Conservation (phyloP, 441 rosid species). For the Kokia cookei region DNA sequence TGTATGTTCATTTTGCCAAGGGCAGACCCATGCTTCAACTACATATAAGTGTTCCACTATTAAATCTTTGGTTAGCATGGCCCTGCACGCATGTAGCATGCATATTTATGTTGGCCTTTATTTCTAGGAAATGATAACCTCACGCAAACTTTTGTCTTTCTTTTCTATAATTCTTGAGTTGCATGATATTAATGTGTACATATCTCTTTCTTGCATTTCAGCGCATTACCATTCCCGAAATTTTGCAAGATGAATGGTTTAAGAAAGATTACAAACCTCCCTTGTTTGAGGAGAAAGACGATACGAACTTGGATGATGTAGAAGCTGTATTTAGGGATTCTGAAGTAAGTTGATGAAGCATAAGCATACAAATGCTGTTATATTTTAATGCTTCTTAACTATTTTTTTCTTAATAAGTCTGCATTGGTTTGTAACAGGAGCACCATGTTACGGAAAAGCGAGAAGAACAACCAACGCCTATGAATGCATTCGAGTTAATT, state of each 20-base stretch:
- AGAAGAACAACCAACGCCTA: slow-evolving; percentile 71
- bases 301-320: slow-evolving; percentile 76
- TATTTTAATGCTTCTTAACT: neutral
- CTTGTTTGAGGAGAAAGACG: slow-evolving; percentile 66
- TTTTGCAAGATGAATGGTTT: slow-evolving; percentile 91
- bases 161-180: neutral
- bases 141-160: neutral
- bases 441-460: slow-evolving; percentile 84
- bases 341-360: slow-evolving; percentile 40
- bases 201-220: slow-evolving; percentile 25
- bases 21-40: neutral
- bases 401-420: slow-evolving; percentile 9
- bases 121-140: neutral
- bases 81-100: neutral
- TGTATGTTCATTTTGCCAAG: neutral
- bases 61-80: neutral
- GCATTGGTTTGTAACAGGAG: slow-evolving; percentile 42
- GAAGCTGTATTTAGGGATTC: slow-evolving; percentile 93
- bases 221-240: slow-evolving; percentile 78
- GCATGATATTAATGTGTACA: neutral
- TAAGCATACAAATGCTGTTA: neutral
- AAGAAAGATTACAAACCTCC: slow-evolving; percentile 71
- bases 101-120: neutral
- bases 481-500: slow-evolving; percentile 91
- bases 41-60: neutral